Evolutionary conservation across 805 yeast species (phyloP).

Genomic region (Brettanomyces custersianus): DNA sequence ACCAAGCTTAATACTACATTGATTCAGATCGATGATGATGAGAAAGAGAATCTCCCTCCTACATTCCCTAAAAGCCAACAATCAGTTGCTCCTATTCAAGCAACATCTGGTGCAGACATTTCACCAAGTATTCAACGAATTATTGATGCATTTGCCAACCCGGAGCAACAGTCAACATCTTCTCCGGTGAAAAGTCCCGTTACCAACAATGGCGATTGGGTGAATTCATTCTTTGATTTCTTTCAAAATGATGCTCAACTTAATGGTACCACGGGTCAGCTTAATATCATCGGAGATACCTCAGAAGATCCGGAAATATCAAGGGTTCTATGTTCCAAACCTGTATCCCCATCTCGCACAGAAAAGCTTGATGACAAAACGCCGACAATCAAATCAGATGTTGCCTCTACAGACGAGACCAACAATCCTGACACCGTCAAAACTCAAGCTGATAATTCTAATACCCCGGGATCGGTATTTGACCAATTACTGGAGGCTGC

Average conservation of each 20-base stretch:
- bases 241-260: slow-evolving; percentile 17
- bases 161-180: no score
- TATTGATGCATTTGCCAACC: slow-evolving; percentile 23
- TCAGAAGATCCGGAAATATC: slow-evolving; percentile 19
- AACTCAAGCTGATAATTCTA: background rate
- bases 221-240: slow-evolving; percentile 16
- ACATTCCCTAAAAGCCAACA: background rate
- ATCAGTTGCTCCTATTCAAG: slow-evolving; percentile 11
- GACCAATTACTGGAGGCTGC: slow-evolving; percentile 2
- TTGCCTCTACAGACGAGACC: slow-evolving; percentile 13
- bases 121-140: slow-evolving; percentile 26
- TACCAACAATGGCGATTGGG: slow-evolving; percentile 23
- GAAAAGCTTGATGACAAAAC: no score
- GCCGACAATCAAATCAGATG: slow-evolving; percentile 19
- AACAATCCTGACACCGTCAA: slow-evolving; percentile 16
- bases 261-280: slow-evolving; percentile 1
- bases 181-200: no score
- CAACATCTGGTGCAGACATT: slow-evolving; percentile 22
- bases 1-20: slow-evolving; percentile 46
- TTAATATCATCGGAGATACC: background rate
- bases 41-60: slow-evolving; percentile 21
- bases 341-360: no score
- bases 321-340: slow-evolving; percentile 16
- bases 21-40: slow-evolving; percentile 37
- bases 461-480: background rate